phyloP scores from a whole-genome alignment of 768 basidiomycete genomes.

The Mycena albidolilacea region DNA sequence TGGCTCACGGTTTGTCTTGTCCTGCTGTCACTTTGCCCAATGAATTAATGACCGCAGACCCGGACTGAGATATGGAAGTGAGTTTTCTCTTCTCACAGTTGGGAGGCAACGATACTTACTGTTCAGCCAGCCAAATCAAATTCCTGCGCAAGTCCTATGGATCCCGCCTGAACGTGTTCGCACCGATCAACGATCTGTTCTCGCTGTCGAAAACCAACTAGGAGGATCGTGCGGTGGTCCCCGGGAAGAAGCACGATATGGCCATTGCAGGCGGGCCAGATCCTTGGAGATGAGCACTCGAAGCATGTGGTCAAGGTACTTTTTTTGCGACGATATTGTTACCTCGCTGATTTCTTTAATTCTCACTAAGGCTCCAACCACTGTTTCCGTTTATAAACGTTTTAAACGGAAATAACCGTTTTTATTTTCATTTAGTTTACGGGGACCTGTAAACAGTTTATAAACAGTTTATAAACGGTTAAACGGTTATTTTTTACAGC shows the following conservation, averaged over 20 bases:
- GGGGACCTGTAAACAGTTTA: too few relatives aligned
- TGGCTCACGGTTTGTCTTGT: conserved; percentile 80
- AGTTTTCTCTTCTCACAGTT: conserved; percentile 44
- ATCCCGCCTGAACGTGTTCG: conserved; percentile 89
- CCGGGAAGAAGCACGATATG: conserved; percentile 82
- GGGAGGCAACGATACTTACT: not conserved
- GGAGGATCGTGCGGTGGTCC: conserved; percentile 67
- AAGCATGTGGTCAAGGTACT: conserved; percentile 91
- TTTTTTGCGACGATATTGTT: not conserved
- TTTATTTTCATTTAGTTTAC: too few relatives aligned
- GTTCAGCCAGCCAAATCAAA: conserved; percentile 77
- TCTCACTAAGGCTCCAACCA: too few relatives aligned
- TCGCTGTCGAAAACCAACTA: conserved; percentile 80
- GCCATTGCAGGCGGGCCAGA: conserved; percentile 85
- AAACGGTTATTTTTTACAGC: too few relatives aligned
- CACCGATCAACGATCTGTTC: conserved; percentile 91
- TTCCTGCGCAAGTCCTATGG: conserved; percentile 88
- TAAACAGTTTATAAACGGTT: too few relatives aligned
- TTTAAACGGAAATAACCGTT: too few relatives aligned
- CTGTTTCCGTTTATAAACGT: too few relatives aligned
- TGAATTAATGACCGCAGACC: conserved; percentile 54
- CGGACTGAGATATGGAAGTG: conserved; percentile 96
- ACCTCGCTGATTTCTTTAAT: not conserved
- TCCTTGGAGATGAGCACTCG: conserved; percentile 96
- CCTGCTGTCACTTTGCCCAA: not conserved